Evolutionary conservation across 371 early-diverging fungal species (phyloP).

Genomic region (Syncephalastrum monosporum): DNA sequence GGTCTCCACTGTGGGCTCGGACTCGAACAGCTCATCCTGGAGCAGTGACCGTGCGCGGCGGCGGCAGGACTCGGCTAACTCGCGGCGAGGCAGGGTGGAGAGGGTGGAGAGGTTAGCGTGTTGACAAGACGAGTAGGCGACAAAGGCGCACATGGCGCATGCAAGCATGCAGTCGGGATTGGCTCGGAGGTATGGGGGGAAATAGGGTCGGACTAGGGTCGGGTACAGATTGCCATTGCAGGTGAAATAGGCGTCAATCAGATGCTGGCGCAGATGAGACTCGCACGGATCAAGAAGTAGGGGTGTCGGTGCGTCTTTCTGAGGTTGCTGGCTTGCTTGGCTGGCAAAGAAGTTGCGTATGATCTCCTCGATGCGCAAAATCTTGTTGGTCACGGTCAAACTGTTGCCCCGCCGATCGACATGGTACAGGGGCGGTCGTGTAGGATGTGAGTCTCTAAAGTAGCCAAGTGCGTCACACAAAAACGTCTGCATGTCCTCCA

Average conservation of each 20-base stretch:
- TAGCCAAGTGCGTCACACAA: slow-evolving; percentile 22
- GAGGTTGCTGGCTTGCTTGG: slow-evolving; percentile 9
- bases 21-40: slow-evolving; percentile 33
- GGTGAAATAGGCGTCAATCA: slow-evolving; percentile 26
- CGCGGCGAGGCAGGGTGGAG: slow-evolving; percentile 15
- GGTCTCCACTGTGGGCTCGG: slow-evolving; percentile 28
- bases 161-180: slow-evolving; percentile 25
- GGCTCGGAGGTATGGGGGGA: slow-evolving; percentile 17
- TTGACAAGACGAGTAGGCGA: slow-evolving; percentile 29
- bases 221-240: slow-evolving; percentile 25
- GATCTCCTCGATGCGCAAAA: slow-evolving; percentile 27
- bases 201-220: slow-evolving; percentile 24
- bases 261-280: slow-evolving; percentile 5
- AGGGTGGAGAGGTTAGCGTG: slow-evolving; percentile 18
- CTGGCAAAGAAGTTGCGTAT: slow-evolving; percentile 27
- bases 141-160: slow-evolving; percentile 28
- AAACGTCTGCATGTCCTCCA: slow-evolving; percentile 27
- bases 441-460: slow-evolving; percentile 17
- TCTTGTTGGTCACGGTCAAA: slow-evolving; percentile 27
- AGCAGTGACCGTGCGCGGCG: slow-evolving; percentile 27
- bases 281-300: background rate
- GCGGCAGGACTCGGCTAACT: slow-evolving; percentile 23
- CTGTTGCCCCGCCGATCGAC: slow-evolving; percentile 14
- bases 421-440: slow-evolving; percentile 28
- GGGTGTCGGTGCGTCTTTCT: slow-evolving; percentile 3